phyloP scores from a whole-genome alignment of 495 filamentous ascomycete genomes.

The Glonium stellatum region DNA sequence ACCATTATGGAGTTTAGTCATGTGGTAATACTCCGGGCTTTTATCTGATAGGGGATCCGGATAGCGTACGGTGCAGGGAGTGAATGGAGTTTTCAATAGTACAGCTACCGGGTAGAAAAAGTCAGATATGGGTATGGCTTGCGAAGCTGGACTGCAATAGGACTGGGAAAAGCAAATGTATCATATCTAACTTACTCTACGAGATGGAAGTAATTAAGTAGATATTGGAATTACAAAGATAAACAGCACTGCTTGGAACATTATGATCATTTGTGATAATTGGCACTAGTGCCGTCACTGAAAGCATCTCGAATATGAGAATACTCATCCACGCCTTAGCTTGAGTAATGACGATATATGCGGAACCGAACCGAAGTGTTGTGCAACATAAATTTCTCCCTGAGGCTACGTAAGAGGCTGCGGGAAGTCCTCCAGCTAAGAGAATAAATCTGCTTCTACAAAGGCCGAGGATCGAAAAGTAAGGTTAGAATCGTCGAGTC shows the following conservation, averaged over 20 bases:
- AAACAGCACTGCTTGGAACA: not conserved
- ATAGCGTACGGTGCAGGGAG: not conserved
- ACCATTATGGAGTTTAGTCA: not conserved
- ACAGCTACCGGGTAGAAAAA: not conserved
- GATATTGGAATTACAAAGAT: not conserved
- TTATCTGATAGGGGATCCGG: not conserved
- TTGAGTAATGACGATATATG: too few species aligned
- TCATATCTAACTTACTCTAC: not conserved
- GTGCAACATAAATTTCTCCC: too few species aligned
- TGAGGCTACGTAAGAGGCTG: too few species aligned
- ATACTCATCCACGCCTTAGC: too few species aligned
- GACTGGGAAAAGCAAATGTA: conserved; percentile 4
- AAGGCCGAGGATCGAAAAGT: too few species aligned
- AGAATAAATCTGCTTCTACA: too few species aligned
- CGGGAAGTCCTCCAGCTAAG: too few species aligned
- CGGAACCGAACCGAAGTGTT: too few species aligned
- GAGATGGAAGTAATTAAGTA: conserved; percentile 1
- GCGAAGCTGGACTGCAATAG: not conserved
- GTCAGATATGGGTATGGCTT: not conserved
- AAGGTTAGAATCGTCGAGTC: too few species aligned
- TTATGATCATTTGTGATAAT: not conserved
- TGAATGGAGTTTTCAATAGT: not conserved
- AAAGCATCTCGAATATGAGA: too few species aligned
- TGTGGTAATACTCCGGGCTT: not conserved
- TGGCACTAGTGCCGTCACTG: too few species aligned